Percentiles rank a stretch among this genome's conserved stretches.
Conservation (phyloP, 2,329 filamentous ascomycete species). For the Lachnellula occidentalis region DNA sequence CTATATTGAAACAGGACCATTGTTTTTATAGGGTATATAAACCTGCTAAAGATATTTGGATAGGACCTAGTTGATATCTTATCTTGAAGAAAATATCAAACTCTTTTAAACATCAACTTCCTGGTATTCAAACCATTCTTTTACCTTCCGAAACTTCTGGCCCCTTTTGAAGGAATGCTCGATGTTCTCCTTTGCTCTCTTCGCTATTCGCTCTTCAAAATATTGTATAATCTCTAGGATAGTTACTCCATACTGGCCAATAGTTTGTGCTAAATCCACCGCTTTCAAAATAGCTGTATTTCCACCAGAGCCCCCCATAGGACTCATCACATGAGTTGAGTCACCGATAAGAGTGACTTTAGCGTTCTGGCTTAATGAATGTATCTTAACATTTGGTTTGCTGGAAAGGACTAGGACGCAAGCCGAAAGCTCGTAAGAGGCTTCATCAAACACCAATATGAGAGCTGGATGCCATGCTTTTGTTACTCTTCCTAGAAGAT, state of each 20-base stretch:
- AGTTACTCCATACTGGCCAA: not conserved
- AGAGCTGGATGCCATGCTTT: not conserved
- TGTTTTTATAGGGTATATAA: too few relatives aligned
- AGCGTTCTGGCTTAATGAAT: not conserved
- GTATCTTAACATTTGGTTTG: not conserved
- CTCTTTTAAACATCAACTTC: not conserved
- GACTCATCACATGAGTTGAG: not conserved
- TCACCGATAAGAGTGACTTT: constrained; percentile 1
- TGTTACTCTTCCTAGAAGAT: not conserved
- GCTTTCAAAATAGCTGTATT: not conserved
- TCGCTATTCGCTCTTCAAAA: not conserved
- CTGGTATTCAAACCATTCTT: not conserved
- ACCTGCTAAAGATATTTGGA: too few relatives aligned
- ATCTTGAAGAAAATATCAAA: too few relatives aligned
- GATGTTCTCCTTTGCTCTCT: not conserved
- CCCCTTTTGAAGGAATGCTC: not conserved
- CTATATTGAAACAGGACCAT: too few relatives aligned
- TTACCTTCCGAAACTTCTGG: not conserved
- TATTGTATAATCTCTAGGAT: not conserved
- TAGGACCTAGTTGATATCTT: too few relatives aligned
- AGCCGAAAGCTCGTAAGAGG: not conserved
- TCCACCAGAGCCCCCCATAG: not conserved
- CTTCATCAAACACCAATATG: not conserved
- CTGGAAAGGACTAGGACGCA: constrained; percentile 2
- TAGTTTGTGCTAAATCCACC: not conserved